phyloP scores from a whole-genome alignment of 2,329 filamentous ascomycete species.

The Tolypocladium paradoxum region DNA sequence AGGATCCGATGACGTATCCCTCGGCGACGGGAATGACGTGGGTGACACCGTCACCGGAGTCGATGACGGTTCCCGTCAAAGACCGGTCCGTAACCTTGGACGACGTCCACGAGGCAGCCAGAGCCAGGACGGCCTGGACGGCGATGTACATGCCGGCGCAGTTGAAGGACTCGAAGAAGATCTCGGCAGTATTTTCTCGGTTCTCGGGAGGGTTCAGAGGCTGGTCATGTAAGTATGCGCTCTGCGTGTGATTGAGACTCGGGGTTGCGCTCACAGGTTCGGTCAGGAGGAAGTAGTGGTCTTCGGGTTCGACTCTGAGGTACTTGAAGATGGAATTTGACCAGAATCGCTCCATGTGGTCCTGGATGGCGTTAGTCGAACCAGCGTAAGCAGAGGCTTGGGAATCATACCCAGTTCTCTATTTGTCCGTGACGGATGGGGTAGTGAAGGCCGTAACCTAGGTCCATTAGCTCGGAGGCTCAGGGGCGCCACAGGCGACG shows the following conservation, averaged over 20 bases:
- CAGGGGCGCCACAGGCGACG: slow-evolving; percentile 11
- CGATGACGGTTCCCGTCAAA: slow-evolving; percentile 93
- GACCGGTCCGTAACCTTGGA: slow-evolving; percentile 96
- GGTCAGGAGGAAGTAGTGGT: slow-evolving; percentile 96
- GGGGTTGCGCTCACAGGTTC: slow-evolving; percentile 66
- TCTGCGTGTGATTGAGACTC: not conserved
- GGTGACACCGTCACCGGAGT: slow-evolving; percentile 96
- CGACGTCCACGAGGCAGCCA: slow-evolving; percentile 96
- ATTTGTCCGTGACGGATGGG: slow-evolving; percentile 96
- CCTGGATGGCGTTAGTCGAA: slow-evolving; percentile 39
- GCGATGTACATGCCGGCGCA: slow-evolving; percentile 98
- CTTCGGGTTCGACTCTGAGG: slow-evolving; percentile 91
- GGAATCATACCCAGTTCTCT: slow-evolving; percentile 77
- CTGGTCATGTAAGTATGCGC: slow-evolving; percentile 31
- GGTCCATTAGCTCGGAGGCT: slow-evolving; percentile 4
- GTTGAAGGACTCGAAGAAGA: slow-evolving; percentile 99
- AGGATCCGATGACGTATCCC: slow-evolving; percentile 97
- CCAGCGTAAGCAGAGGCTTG: not conserved
- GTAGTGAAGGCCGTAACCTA: slow-evolving; percentile 92
- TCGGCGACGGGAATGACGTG: slow-evolving; percentile 98
- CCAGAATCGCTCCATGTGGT: slow-evolving; percentile 99
- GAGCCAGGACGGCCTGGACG: slow-evolving; percentile 90
- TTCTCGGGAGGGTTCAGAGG: slow-evolving; percentile 97
- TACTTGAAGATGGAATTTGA: slow-evolving; percentile 99
- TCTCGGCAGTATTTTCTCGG: slow-evolving; percentile 96